Conservation (phyloP, 495 filamentous ascomycete species). For the Clavariopsis aquatica region DNA sequence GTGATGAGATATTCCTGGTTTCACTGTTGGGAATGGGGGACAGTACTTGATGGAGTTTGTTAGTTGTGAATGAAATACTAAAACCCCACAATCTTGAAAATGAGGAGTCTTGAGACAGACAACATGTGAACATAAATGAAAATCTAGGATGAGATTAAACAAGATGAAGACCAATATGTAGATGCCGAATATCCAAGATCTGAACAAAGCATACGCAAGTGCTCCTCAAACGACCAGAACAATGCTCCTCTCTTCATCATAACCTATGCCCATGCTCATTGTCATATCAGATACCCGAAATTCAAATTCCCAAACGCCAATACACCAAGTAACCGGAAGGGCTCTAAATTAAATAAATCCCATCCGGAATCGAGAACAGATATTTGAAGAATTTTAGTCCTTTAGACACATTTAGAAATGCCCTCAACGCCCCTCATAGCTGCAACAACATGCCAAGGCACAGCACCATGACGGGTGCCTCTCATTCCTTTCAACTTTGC, state of each 20-base stretch:
- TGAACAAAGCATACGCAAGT: background rate
- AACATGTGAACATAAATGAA: too few relatives aligned
- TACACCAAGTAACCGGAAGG: background rate
- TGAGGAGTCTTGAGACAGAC: too few relatives aligned
- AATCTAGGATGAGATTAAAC: too few relatives aligned
- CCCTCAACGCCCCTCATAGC: constrained; percentile 66
- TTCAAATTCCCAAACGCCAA: background rate
- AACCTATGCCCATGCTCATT: background rate
- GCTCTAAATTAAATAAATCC: background rate
- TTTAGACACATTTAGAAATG: constrained; percentile 46
- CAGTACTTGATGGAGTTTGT: too few relatives aligned
- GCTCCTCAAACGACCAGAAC: background rate
- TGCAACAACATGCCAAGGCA: constrained; percentile 87
- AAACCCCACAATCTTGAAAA: too few relatives aligned
- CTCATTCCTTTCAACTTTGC: constrained; percentile 68
- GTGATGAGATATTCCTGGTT: too few relatives aligned
- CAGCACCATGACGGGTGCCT: constrained; percentile 60
- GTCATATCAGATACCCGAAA: background rate
- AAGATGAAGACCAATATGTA: too few relatives aligned
- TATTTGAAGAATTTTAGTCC: background rate
- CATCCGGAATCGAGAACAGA: background rate
- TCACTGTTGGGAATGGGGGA: too few relatives aligned
- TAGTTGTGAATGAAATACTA: too few relatives aligned
- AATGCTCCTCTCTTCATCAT: background rate
- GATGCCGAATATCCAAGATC: background rate